These are phyloP conservation scores for Penicillium herquei DNA, from an alignment of 495 filamentous ascomycete species.

Conservation along the genomic window DNA sequence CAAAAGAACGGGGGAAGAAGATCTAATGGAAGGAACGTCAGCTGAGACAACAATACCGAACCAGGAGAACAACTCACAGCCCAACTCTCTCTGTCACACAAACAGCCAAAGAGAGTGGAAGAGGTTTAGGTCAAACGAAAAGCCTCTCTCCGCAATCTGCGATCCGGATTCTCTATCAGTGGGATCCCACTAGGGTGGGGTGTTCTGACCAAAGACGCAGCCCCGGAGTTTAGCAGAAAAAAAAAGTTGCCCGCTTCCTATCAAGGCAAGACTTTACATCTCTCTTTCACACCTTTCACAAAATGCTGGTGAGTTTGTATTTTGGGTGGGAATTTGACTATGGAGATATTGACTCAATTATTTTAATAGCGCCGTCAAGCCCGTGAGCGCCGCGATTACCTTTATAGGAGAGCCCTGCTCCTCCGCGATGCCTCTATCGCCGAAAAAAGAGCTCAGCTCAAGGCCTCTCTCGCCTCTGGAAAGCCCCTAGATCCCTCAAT, in stretches of 20 bases:
- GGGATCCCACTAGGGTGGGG: conserved; percentile 37
- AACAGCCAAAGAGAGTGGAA: conserved; percentile 23
- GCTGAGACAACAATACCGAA: background rate
- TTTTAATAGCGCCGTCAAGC: conserved; percentile 62
- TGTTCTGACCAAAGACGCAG: conserved; percentile 32
- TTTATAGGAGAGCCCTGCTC: conserved; percentile 77
- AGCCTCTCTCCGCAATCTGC: conserved; percentile 31
- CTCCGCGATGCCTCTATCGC: conserved; percentile 90
- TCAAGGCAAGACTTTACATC: conserved; percentile 4
- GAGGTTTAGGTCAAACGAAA: conserved; percentile 22
- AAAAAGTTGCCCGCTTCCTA: conserved; percentile 42
- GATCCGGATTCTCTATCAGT: conserved; percentile 32
- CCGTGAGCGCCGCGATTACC: conserved; percentile 87
- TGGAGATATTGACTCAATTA: conserved; percentile 9
- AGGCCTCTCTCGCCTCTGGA: conserved; percentile 77
- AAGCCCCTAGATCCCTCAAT: conserved; percentile 85
- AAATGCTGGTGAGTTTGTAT: conserved; percentile 43
- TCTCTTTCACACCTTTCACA: conserved; percentile 11
- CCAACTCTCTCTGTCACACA: conserved; percentile 23
- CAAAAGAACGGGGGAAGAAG: conserved; percentile 17
- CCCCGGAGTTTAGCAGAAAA: conserved; percentile 33
- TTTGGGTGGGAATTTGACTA: background rate
- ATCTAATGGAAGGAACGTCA: conserved; percentile 1
- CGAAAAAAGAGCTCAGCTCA: conserved; percentile 83
- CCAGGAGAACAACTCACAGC: conserved; percentile 6